A percentile compares a stretch with the other conserved stretches of the same genome.
These are phyloP conservation scores for Prunus salicina DNA, from an alignment of 306 rosid species.

Conservation along the genomic window DNA sequence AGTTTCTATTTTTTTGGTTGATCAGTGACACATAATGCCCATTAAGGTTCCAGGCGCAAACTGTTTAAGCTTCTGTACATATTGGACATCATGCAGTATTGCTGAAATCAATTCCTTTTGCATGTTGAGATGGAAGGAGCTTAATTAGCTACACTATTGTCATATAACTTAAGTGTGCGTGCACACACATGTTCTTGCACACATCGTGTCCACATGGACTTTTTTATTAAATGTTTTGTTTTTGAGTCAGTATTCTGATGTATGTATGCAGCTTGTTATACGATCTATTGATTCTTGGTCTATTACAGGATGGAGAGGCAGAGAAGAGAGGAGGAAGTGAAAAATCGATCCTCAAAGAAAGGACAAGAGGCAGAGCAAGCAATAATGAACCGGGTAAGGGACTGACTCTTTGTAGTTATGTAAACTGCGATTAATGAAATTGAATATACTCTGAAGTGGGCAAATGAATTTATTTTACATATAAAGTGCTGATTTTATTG, in stretches of 20 bases:
- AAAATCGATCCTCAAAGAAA: conserved; percentile 65
- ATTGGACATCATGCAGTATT: not conserved
- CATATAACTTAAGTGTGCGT: not conserved
- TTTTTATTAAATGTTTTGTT: not conserved
- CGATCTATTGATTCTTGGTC: conserved; percentile 13
- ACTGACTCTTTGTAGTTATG: conserved; percentile 7
- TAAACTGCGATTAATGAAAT: not conserved
- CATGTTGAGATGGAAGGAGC: not conserved
- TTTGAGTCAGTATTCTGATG: not conserved
- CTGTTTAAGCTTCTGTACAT: not conserved
- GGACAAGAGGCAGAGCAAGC: conserved; percentile 84
- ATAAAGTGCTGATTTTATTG: not conserved
- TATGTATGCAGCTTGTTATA: conserved; percentile 1
- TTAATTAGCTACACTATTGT: not conserved
- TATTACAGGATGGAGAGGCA: conserved; percentile 91
- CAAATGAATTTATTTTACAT: not conserved
- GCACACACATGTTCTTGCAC: not conserved
- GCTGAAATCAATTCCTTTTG: not conserved
- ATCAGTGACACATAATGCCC: not conserved
- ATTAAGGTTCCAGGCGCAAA: not conserved
- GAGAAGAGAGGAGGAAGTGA: conserved; percentile 91
- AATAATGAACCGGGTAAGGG: conserved; percentile 69
- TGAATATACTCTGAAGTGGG: not conserved
- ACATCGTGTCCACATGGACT: not conserved
- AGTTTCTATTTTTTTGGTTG: conserved; percentile 9